Base-by-base conservation (phyloP, 257 asterid genomes). In the Eucommia ulmoides region DNA sequence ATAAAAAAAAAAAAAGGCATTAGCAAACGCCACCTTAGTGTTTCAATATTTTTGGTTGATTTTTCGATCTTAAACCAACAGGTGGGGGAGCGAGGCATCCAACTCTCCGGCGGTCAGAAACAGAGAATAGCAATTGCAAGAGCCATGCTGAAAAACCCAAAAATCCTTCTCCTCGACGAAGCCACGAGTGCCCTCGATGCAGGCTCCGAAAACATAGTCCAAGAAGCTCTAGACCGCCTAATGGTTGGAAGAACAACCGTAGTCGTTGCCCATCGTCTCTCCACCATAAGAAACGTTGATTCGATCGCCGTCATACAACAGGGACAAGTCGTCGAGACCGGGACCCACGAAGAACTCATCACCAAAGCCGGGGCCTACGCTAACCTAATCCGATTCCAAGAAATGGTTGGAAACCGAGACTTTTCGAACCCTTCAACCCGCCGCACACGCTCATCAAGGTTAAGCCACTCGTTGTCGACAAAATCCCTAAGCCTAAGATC, bases 31-130 rank as follows among this genome's bases (percentile, higher is more conserved):
- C n/a, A n/a, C n/a, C n/a, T n/a, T n/a, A n/a, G n/a, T n/a, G n/a
- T n/a, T n/a, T n/a, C n/a, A 29, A 29, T 29, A 5, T 29, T 29
- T 29, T 7, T 29, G 38, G 8, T 5, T 29, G 8, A 5, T 12
- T 29, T 29, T 49, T 52, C 10, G 12, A 42, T 38, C 24, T n/a
- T 8, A 8, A 42, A 50, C 55, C 49, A 55, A 22, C 67, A 91
- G 99, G 99, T 77, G 16, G 99, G 99, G 53, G 99, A 91, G 73
- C 97, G 94, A n/a, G 97, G 97, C 0, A 76, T 81, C 59, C 97
- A 88, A 51, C 88, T 88, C 20, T 88, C 97, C 5, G 97, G 97
- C 25, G 97, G 97, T 24, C 97, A 88, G 64, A 88, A 88, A 70
- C 97, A 88, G 77, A 83, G 94, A 66, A 69, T 83, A 44, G 97